These are phyloP conservation scores for Cercospora sp. DNA, from an alignment of 2,329 filamentous ascomycete species.

Conservation along the genomic window DNA sequence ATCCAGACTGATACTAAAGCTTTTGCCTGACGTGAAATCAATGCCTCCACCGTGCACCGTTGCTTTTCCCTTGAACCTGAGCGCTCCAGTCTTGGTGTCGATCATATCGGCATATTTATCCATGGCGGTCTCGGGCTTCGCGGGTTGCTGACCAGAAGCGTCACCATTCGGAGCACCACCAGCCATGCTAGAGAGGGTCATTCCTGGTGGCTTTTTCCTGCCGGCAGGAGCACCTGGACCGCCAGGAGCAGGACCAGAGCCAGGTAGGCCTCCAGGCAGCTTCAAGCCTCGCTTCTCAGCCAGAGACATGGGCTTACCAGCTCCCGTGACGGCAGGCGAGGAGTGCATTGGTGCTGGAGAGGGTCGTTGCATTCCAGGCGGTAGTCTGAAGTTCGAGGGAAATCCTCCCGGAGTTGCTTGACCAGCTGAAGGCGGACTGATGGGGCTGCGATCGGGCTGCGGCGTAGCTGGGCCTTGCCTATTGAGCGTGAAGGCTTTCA, in stretches of 20 bases:
- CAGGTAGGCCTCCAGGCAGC: conserved; percentile 57
- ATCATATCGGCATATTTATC: conserved; percentile 78
- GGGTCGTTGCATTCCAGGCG: conserved; percentile 42
- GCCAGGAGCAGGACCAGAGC: conserved; percentile 43
- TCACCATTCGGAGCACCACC: conserved; percentile 36
- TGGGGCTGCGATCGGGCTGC: conserved; percentile 25
- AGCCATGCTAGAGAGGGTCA: conserved; percentile 49
- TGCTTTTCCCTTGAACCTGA: conserved; percentile 92
- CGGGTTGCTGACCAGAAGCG: conserved; percentile 33
- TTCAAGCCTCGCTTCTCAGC: conserved; percentile 68
- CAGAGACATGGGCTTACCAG: conserved; percentile 55
- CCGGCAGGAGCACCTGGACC: conserved; percentile 40
- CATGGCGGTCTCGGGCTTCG: conserved; percentile 44
- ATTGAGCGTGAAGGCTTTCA: conserved; percentile 68
- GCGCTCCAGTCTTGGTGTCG: conserved; percentile 84
- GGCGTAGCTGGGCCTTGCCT: conserved; percentile 55
- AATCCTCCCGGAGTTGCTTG: conserved; percentile 41
- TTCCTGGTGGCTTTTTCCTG: conserved; percentile 44
- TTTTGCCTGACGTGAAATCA: conserved; percentile 85
- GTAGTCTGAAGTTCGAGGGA: conserved; percentile 48
- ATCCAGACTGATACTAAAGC: conserved; percentile 91
- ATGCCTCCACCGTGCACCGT: conserved; percentile 86
- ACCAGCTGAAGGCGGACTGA: conserved; percentile 21
- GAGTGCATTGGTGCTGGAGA: conserved; percentile 47
- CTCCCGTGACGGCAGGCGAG: conserved; percentile 49